These are phyloP conservation scores for Meyerozyma athensensis DNA, from an alignment of 1,139 yeast species.

Conservation along the genomic window DNA sequence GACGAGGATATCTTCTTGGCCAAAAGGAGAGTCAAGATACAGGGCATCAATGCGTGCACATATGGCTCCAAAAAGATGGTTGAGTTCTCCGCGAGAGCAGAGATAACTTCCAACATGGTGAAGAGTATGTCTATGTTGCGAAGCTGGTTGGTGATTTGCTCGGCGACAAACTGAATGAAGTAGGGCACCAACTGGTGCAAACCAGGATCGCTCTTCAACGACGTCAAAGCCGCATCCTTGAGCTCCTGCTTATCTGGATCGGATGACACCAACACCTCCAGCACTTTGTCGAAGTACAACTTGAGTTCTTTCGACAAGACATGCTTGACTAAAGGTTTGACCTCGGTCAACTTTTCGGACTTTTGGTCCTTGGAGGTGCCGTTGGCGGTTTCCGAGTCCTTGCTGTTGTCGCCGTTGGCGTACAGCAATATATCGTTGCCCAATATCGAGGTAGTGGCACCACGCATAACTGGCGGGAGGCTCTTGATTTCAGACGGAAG, in stretches of 20 bases:
- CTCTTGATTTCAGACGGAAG: slow-evolving; percentile 67
- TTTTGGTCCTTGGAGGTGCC: slow-evolving; percentile 19
- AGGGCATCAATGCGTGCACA: slow-evolving; percentile 94
- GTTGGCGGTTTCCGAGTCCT: slow-evolving; percentile 12
- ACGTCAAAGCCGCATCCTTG: slow-evolving; percentile 75
- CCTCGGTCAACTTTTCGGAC: slow-evolving; percentile 60
- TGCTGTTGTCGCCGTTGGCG: slow-evolving; percentile 16
- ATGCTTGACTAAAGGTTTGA: slow-evolving; percentile 94
- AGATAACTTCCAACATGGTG: slow-evolving; percentile 88
- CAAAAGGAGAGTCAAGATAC: slow-evolving; percentile 79
- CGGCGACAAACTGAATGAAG: slow-evolving; percentile 93
- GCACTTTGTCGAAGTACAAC: slow-evolving; percentile 86
- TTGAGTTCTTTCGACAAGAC: slow-evolving; percentile 92
- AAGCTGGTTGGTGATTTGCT: slow-evolving; percentile 86
- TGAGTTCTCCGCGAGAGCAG: slow-evolving; percentile 78
- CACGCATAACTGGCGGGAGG: slow-evolving; percentile 63
- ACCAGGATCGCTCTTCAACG: slow-evolving; percentile 89
- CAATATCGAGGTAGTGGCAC: slow-evolving; percentile 53
- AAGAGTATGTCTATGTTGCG: slow-evolving; percentile 67
- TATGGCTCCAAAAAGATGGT: slow-evolving; percentile 93
- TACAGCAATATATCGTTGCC: slow-evolving; percentile 38
- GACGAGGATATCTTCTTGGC: slow-evolving; percentile 84
- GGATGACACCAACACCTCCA: slow-evolving; percentile 66
- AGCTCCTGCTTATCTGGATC: slow-evolving; percentile 56
- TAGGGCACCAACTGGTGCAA: slow-evolving; percentile 95